phyloP scores from a whole-genome alignment of 768 basidiomycete genomes.

The Favolaschia claudopus region DNA sequence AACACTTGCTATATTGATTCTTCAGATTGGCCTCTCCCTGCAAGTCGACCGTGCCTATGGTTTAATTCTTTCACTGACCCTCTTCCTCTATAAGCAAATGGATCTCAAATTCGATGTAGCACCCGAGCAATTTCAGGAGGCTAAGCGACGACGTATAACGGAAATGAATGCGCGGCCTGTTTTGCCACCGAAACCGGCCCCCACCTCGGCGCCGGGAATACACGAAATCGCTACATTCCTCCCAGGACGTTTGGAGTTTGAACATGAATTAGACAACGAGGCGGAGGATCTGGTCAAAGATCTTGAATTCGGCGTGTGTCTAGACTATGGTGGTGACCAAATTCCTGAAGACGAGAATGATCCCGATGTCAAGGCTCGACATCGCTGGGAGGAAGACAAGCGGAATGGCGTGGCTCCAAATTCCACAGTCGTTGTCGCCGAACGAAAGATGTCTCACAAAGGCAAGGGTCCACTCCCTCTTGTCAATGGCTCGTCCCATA shows the following conservation, averaged over 20 bases:
- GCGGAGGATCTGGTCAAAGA: slow-evolving; percentile 96
- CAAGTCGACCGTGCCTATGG: slow-evolving; percentile 45
- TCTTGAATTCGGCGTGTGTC: slow-evolving; percentile 92
- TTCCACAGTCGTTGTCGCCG: slow-evolving; percentile 30
- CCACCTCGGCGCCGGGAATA: slow-evolving; percentile 88
- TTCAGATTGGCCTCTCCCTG: slow-evolving; percentile 81
- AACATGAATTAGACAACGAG: slow-evolving; percentile 96
- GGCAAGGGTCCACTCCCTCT: slow-evolving; percentile 43
- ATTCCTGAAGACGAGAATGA: slow-evolving; percentile 83
- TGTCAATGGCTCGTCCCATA: slow-evolving; percentile 51
- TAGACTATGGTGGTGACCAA: slow-evolving; percentile 84
- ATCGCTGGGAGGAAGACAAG: slow-evolving; percentile 59
- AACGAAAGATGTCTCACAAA: slow-evolving; percentile 38
- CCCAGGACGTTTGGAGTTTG: slow-evolving; percentile 97
- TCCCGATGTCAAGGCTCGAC: slow-evolving; percentile 67
- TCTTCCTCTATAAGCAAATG: slow-evolving; percentile 47
- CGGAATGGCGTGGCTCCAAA: slow-evolving; percentile 31
- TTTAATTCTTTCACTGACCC: slow-evolving; percentile 22
- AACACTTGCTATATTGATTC: slow-evolving; percentile 81
- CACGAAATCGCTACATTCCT: slow-evolving; percentile 94
- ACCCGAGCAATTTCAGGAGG: slow-evolving; percentile 83
- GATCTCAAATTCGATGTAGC: slow-evolving; percentile 74
- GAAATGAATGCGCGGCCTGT: slow-evolving; percentile 69
- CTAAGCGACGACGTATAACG: slow-evolving; percentile 89
- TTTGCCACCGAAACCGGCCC: slow-evolving; percentile 72